These are phyloP conservation scores for Gnetum montanum DNA, from an alignment of 75 land plant genomes.

Conservation along the genomic window DNA sequence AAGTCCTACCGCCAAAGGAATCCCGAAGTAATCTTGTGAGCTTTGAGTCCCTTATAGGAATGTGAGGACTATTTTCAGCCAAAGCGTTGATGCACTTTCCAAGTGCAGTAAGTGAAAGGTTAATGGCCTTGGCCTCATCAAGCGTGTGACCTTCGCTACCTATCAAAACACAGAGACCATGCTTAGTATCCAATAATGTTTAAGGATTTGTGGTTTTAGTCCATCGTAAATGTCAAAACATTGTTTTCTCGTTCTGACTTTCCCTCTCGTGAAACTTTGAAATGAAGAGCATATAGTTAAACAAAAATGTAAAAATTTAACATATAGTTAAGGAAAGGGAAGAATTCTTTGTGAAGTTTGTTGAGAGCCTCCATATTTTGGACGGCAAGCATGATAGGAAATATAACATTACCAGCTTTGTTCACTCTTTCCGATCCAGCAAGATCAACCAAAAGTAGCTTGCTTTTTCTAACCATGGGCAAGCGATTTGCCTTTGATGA, in stretches of 20 bases:
- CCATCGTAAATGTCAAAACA: too few species aligned
- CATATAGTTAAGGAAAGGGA: too few species aligned
- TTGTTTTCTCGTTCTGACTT: too few species aligned
- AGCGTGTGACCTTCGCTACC: slow-evolving; percentile 93
- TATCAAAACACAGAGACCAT: too few species aligned
- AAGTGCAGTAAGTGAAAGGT: slow-evolving; percentile 83
- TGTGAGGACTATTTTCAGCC: slow-evolving; percentile 92
- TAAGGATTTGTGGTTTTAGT: too few species aligned
- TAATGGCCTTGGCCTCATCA: slow-evolving; percentile 94
- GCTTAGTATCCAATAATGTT: not conserved
- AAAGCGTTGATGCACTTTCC: slow-evolving; percentile 97
- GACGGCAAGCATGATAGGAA: not conserved
- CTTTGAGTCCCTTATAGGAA: slow-evolving; percentile 86
- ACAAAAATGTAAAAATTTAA: too few species aligned
- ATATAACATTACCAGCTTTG: slow-evolving; percentile 44
- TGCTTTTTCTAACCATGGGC: slow-evolving; percentile 45
- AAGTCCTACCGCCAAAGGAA: slow-evolving; percentile 99
- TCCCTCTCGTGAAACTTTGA: too few species aligned
- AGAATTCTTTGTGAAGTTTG: too few species aligned
- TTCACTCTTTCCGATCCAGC: slow-evolving; percentile 77
- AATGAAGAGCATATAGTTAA: too few species aligned
- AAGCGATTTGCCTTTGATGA: not conserved
- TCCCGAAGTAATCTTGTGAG: slow-evolving; percentile 85
- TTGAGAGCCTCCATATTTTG: too few species aligned
- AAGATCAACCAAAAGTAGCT: slow-evolving; percentile 70